These are phyloP conservation scores for Ajuga reptans DNA, from an alignment of 305 asterid species.

Conservation along the genomic window DNA sequence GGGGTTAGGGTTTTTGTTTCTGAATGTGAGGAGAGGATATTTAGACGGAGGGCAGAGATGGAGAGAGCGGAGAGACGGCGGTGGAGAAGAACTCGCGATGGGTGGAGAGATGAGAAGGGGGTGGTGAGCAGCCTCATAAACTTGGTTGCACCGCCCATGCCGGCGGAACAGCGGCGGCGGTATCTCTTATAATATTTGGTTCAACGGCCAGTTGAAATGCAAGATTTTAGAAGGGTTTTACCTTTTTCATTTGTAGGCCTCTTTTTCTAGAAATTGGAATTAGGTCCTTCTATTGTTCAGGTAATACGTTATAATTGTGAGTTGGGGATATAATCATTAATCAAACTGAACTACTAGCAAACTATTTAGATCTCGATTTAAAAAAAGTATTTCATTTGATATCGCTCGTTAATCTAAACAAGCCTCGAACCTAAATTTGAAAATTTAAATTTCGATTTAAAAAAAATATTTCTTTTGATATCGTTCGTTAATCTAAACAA, in stretches of 20 bases:
- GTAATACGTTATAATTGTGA: too few species aligned
- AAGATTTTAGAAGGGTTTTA: constrained; percentile 25
- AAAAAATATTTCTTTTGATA: too few species aligned
- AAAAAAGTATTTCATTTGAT: too few species aligned
- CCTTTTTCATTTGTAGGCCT: not conserved
- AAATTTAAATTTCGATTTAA: too few species aligned
- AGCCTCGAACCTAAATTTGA: too few species aligned
- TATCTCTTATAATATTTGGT: constrained; percentile 15
- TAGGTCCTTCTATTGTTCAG: not conserved
- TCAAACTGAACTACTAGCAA: too few species aligned
- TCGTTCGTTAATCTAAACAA: too few species aligned
- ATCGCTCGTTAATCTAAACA: too few species aligned
- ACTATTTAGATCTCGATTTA: too few species aligned
- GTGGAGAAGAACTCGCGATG: constrained; percentile 32
- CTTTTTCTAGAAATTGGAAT: not conserved
- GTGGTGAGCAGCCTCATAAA: constrained; percentile 45
- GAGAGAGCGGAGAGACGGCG: constrained; percentile 36
- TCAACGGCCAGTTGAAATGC: not conserved
- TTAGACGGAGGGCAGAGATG: constrained; percentile 30
- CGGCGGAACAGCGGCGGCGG: constrained; percentile 26
- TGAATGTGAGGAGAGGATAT: constrained; percentile 25
- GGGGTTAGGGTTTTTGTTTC: constrained; percentile 22
- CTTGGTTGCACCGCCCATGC: constrained; percentile 66
- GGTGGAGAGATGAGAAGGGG: constrained; percentile 48
- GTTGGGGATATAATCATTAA: too few species aligned